These are phyloP conservation scores for Talaromyces islandicus DNA, from an alignment of 2,329 filamentous ascomycete genomes.

Conservation along the genomic window DNA sequence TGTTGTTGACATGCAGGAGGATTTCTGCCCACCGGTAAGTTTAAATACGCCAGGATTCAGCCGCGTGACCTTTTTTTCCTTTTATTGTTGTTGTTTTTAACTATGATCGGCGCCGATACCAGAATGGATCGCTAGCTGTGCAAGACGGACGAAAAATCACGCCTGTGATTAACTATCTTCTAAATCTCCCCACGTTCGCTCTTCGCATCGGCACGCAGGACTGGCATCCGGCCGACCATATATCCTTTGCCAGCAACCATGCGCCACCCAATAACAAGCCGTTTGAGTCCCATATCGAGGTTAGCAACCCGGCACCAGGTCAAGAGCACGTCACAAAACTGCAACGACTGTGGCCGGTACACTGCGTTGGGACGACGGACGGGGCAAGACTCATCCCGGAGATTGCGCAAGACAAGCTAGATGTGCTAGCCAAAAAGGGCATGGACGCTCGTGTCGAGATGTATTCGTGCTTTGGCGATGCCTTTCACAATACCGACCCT, in stretches of 20 bases:
- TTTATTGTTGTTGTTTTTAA: neutral
- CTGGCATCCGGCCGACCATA: conserved; percentile 75
- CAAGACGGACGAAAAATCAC: conserved; percentile 64
- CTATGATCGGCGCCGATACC: neutral
- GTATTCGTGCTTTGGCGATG: conserved; percentile 87
- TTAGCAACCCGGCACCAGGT: conserved; percentile 43
- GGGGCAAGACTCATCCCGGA: conserved; percentile 72
- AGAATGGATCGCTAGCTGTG: conserved; percentile 86
- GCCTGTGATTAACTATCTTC: conserved; percentile 66
- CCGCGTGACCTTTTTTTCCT: neutral
- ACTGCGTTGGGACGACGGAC: conserved; percentile 71
- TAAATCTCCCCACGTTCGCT: conserved; percentile 60
- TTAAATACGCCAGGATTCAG: neutral
- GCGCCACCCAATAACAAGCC: conserved; percentile 55
- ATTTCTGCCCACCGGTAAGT: conserved; percentile 85
- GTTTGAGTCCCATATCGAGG: conserved; percentile 59
- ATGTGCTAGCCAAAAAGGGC: conserved; percentile 72
- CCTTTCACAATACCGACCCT: conserved; percentile 52
- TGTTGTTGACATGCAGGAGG: conserved; percentile 85
- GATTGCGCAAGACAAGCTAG: conserved; percentile 55
- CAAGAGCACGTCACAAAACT: conserved; percentile 58
- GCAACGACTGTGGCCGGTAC: conserved; percentile 77
- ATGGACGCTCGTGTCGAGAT: conserved; percentile 71
- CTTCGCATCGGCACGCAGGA: conserved; percentile 84
- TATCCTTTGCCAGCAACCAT: conserved; percentile 86